Conservation (phyloP, 2,329 filamentous ascomycete species). For the Pseudodiploospora longispora region DNA sequence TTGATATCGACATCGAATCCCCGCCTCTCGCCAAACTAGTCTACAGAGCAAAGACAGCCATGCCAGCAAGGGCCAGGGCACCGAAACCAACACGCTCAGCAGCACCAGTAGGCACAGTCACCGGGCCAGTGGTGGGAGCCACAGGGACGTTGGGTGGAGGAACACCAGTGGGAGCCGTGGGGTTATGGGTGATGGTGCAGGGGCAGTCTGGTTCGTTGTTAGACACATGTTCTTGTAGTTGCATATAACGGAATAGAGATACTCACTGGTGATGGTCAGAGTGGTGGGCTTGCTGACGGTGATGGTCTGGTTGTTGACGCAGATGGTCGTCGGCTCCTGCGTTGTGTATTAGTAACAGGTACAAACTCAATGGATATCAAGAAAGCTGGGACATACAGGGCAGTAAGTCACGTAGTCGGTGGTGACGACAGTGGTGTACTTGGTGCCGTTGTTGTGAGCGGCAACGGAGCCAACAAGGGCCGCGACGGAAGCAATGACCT, state of each 20-base stretch:
- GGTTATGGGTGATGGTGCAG: constrained; percentile 31
- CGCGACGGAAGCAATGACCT: constrained; percentile 23
- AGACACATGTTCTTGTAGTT: constrained; percentile 11
- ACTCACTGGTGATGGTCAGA: constrained; percentile 37
- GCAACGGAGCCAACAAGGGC: constrained; percentile 19
- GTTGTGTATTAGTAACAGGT: not conserved
- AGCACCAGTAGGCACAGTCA: constrained; percentile 27
- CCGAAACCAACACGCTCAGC: constrained; percentile 29
- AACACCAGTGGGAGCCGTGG: constrained; percentile 5
- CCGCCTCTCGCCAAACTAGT: not conserved
- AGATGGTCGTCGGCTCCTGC: constrained; percentile 26
- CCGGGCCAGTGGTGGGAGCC: constrained; percentile 8
- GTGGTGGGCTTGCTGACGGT: constrained; percentile 34
- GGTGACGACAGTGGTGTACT: constrained; percentile 29
- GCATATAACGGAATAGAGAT: not conserved
- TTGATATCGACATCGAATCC: too few species aligned
- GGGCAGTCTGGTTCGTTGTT: constrained; percentile 34
- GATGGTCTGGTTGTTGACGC: constrained; percentile 34
- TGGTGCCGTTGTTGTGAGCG: constrained; percentile 8
- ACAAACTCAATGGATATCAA: not conserved
- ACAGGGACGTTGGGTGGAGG: constrained; percentile 8
- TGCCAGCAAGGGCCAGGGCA: constrained; percentile 29
- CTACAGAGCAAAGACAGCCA: constrained; percentile 31
- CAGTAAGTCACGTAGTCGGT: constrained; percentile 35
- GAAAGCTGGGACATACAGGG: constrained; percentile 26